Base-by-base conservation (phyloP, 2,329 filamentous ascomycete species). In the Annulohypoxylon truncatum region DNA sequence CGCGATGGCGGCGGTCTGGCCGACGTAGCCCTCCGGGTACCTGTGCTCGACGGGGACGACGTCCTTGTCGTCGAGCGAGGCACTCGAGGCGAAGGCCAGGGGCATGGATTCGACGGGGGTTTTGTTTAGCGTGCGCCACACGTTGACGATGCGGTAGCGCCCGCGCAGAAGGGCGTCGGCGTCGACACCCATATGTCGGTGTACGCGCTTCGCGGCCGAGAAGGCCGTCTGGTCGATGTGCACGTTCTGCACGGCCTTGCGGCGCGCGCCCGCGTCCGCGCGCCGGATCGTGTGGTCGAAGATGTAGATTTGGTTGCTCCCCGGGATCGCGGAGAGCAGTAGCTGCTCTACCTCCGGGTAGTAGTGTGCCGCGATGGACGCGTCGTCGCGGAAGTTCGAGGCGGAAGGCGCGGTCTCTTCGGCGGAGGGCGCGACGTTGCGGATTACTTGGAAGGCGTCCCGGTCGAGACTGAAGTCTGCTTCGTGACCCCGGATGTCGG, bases 231-330 rank as follows among this genome's bases (percentile, higher is more conserved):
- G 94, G 77, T 97, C 94, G 67, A 97, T 91, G 78, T 97, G 94
- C 0, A 92, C 92, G 40, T 86, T 79, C 10, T 83, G 87, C 0
- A 96, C 93, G 1, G 94, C 93, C 1, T 81, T 82, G 50, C 93
- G 87, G n/a, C 79, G 77, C 0, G 91, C 86, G 56, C 82, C 78
- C 0, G 88, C 85, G 1, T 79, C 76, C 9, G 87, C 82, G 42
- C 91, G 87, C n/a, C 94, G 90, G 77, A 97, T 88, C 6, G 93
- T 97, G 81, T 97, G 92, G 82, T 97, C 93, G 80, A 97, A 97
- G 75, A 97, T 81, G 71, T 92, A 82, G 28, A 97, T 82, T 3
- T 85, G 84, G 61, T 86, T 84, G 24, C 87, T 85, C 56, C 90
- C 92, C 0, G 90, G 89, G 13, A 96, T 83, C 61, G 87, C 79